Base-by-base conservation (phyloP, 768 basidiomycete species). In the Pleurotus tuoliensis region DNA sequence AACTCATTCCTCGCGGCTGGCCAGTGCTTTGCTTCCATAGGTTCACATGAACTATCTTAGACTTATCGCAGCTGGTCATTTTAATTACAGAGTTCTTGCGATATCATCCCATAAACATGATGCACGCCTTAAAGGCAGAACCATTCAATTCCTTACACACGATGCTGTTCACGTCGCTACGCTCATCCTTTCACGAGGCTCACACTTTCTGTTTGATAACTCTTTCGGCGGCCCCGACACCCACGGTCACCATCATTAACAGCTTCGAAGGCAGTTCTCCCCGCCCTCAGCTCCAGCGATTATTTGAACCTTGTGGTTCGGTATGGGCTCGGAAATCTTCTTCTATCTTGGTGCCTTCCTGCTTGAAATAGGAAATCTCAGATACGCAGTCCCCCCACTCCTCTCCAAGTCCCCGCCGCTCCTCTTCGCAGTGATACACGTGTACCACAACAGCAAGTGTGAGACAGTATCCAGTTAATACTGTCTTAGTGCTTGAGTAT, bases 381-480 rank as follows among this genome's bases (percentile, higher is more conserved):
- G 41, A 44, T 47, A 15, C 18, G 46, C 46, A 16, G 22, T 9
- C 24, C 39, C 13, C 4, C 20, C 25, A 8, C 15, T n/a, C 16
- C 49, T 51, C 16, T 34, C 30, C 30, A 34, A 34, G 30, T 11
- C 30, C 30, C 30, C 30, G 11, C 30, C 30, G 30, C 30, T 34
- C 49, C 39, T 22, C 51, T 16, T 39, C 37, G 39, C 51, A 18
- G 39, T n/a, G 41, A 41, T 40, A 53, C 51, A 53, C 51, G 51
- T 53, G 51, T 53, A 53, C 43, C 51, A 18, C 39, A 53, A 22
- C 39, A 18, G 51, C 51, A 39, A 39, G 39, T 53, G 46, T 18
- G 46, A 15, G 51, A 27, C 39, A 16, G 11, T 22, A 11, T 50
- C 9, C 13, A 15, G 38, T 50, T 7, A 4, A 20, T 50, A 20